Evolutionary conservation across 1,284 basidiomycete genomes (phyloP), one percentile per base, ranked within the genome.

Genomic region (Naganishia sp.): DNA sequence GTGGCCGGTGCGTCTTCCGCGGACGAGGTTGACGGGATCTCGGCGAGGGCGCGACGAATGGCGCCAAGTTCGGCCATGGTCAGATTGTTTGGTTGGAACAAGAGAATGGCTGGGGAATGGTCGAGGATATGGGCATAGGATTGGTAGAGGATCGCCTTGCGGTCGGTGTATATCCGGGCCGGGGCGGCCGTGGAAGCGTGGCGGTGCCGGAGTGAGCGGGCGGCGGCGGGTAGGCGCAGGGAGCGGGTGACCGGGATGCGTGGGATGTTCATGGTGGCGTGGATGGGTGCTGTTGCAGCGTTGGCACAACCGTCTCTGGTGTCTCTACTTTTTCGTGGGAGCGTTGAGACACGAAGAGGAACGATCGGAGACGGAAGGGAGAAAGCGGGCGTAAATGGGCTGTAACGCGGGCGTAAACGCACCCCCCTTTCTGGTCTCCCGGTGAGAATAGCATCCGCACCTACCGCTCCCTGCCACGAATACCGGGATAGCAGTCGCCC

Each of bases 11-110:
- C 10, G 36, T 39, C 10, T 2, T 2, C 28, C 2, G 53, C 42
- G 23, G 46, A 42, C 18, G 57, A 42, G 25, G 54, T 33, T 11
- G 60, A 48, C 21, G 53, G 44, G 55, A 57, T 66, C 2, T 33
- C 50, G 18, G 45, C 55, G 42, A 82, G 73, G 3, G 77, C 77
- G 1, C 71, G 60, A 11, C 81, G 71, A 5, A 82, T 68, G 1
- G 65, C 55, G 3, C 68, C 64, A 63, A 76, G 75, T 68, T 81
- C 78, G 23, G 72, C 68, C 0, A 76, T 76, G 4, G 74, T 68
- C 45, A 82, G 73, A 70, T 81, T 80, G 59, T 72, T 75, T 52
- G 79, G 80, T 31, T 77, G 73, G 71, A 82, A 80, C 50, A 82
- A 72, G 13, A 82, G 71, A 63, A 81, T 74, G 44, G 81, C 70